These are phyloP conservation scores for Phytophthora brassicae DNA, from an alignment of 352 stramenopile species.

Conservation along the genomic window DNA sequence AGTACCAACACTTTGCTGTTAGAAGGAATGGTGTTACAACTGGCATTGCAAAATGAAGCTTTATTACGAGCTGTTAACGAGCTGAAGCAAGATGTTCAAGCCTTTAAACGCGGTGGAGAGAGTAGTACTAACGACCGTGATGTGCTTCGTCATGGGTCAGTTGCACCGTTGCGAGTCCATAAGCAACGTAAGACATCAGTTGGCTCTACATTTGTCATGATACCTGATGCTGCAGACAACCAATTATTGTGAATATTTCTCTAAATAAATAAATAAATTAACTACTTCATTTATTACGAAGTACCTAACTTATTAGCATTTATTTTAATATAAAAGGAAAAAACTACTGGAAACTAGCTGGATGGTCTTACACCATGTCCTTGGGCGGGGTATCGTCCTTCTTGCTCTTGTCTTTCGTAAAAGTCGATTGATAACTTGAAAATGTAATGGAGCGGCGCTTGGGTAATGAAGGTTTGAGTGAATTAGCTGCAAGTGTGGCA, in stretches of 20 bases:
- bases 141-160: constrained; percentile 1
- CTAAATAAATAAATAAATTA: too few species aligned
- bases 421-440: constrained; percentile 45
- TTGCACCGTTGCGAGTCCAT: not conserved
- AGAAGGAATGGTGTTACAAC: constrained; percentile 57
- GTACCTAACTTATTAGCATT: too few species aligned
- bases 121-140: constrained; percentile 11
- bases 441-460: constrained; percentile 84
- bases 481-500: constrained; percentile 48
- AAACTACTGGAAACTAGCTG: constrained; percentile 12
- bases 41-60: constrained; percentile 57
- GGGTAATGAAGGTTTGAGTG: constrained; percentile 41
- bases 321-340: constrained; percentile 10
- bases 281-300: too few species aligned
- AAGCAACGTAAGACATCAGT: constrained; percentile 9
- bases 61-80: constrained; percentile 52
- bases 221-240: constrained; percentile 12
- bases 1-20: constrained; percentile 36
- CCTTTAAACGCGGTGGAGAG: constrained; percentile 14
- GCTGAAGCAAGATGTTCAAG: constrained; percentile 37
- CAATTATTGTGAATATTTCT: constrained; percentile 11
- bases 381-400: constrained; percentile 15
- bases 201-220: constrained; percentile 4
- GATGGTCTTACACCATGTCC: constrained; percentile 19
- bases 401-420: constrained; percentile 27